Percentiles rank a stretch among this genome's conserved stretches.
These are phyloP conservation scores for Orbilia javanica DNA, from an alignment of 2,329 filamentous ascomycete species.

Conservation along the genomic window DNA sequence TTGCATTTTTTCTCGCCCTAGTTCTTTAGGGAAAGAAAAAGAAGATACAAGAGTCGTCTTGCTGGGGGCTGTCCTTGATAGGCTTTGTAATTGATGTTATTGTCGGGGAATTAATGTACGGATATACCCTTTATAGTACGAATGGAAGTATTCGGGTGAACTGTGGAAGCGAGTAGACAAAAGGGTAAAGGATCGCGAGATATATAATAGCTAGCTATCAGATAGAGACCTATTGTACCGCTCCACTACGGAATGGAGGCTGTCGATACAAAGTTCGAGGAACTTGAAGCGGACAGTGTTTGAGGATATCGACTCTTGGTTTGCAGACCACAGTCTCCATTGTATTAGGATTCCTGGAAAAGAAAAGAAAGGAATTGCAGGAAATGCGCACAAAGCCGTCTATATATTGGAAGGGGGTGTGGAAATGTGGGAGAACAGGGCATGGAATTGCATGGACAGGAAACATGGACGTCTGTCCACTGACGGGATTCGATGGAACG, in stretches of 20 bases:
- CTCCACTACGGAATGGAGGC: conserved; percentile 45
- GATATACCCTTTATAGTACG: conserved; percentile 26
- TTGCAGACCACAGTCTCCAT: conserved; percentile 46
- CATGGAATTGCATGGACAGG: conserved; percentile 28
- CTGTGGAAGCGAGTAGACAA: conserved; percentile 15
- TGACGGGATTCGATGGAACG: conserved; percentile 32
- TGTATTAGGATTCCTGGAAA: conserved; percentile 44
- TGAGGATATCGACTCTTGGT: conserved; percentile 34
- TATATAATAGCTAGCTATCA: conserved; percentile 34
- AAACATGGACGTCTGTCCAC: conserved; percentile 29
- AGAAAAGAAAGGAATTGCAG: conserved; percentile 42
- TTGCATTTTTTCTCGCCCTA: conserved; percentile 36
- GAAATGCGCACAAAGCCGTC: conserved; percentile 56
- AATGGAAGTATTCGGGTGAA: conserved; percentile 24
- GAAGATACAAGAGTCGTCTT: conserved; percentile 5
- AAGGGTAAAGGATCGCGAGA: conserved; percentile 45
- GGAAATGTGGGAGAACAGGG: conserved; percentile 33
- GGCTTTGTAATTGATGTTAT: conserved; percentile 9
- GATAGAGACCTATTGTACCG: conserved; percentile 50
- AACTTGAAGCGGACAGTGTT: conserved; percentile 52
- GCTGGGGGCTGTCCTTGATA: conserved; percentile 1
- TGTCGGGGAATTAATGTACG: conserved; percentile 19
- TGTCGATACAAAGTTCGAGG: conserved; percentile 48
- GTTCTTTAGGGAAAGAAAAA: neutral
- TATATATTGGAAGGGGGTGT: conserved; percentile 57